phyloP scores from a whole-genome alignment of 208 protist genomes.

The Jaenimonas drosophilae region DNA sequence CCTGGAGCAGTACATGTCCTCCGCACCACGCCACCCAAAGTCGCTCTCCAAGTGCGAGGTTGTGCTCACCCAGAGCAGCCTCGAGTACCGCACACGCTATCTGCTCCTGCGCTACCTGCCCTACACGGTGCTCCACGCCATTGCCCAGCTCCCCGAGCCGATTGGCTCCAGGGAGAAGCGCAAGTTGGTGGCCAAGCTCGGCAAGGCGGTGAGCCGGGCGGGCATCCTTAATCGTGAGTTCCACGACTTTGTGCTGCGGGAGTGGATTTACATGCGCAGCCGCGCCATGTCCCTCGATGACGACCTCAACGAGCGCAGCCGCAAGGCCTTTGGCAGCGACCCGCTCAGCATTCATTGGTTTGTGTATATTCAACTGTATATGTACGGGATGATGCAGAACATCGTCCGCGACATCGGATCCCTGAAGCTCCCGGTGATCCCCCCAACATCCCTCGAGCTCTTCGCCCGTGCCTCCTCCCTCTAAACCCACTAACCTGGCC shows the following conservation, averaged over 20 bases:
- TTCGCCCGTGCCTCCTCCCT: conserved; percentile 46
- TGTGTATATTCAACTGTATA: conserved; percentile 56
- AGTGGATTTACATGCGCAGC: conserved; percentile 45
- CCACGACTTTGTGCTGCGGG: conserved; percentile 33
- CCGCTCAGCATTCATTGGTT: conserved; percentile 64
- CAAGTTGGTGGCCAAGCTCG: conserved; percentile 28
- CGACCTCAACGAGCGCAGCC: conserved; percentile 25
- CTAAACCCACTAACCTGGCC: no score
- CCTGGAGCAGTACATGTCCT: conserved; percentile 21
- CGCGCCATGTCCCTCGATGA: conserved; percentile 42
- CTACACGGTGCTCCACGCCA: conserved; percentile 25
- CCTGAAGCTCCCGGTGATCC: conserved; percentile 21
- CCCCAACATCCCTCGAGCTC: conserved; percentile 22
- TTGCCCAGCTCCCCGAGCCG: conserved; percentile 36
- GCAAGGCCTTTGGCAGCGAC: conserved; percentile 39
- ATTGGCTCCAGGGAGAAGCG: conserved; percentile 36
- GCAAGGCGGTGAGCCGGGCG: conserved; percentile 39
- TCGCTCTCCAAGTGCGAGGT: conserved; percentile 17
- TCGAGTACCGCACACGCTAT: conserved; percentile 37
- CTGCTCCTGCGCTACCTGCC: conserved; percentile 43
- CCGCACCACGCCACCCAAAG: conserved; percentile 37
- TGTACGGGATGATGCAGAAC: conserved; percentile 60
- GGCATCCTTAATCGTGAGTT: conserved; percentile 57
- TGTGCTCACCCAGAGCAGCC: conserved; percentile 22
- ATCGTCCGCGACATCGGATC: conserved; percentile 40